Evolutionary conservation across 2,329 filamentous ascomycete genomes (phyloP).

Genomic region (Aspergillus flavus): DNA sequence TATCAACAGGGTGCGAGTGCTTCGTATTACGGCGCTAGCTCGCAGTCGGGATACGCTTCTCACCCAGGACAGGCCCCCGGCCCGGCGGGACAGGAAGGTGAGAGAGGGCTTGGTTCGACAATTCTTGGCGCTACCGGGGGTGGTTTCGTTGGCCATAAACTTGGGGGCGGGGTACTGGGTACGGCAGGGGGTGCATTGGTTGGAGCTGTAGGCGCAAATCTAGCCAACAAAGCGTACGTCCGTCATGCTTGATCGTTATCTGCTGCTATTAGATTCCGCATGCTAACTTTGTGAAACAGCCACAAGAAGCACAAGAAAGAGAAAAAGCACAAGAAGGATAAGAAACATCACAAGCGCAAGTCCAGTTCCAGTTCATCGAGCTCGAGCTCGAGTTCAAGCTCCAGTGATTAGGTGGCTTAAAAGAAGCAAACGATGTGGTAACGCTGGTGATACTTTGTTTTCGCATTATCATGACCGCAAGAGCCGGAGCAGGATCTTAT

Average conservation of each 20-base stretch:
- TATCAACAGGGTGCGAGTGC: slow-evolving; percentile 31
- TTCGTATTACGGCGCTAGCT: slow-evolving; percentile 33
- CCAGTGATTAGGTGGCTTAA: slow-evolving; percentile 10
- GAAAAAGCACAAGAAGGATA: slow-evolving; percentile 24
- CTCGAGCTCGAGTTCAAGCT: slow-evolving; percentile 22
- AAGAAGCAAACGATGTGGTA: neutral
- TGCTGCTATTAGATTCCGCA: slow-evolving; percentile 10
- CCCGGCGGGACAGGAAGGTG: slow-evolving; percentile 30
- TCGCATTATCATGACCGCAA: neutral
- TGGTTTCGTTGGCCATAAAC: slow-evolving; percentile 37
- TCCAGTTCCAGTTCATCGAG: slow-evolving; percentile 22
- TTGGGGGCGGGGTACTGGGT: slow-evolving; percentile 37
- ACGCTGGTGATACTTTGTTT: neutral
- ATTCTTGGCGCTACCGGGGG: slow-evolving; percentile 42
- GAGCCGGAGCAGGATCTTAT: neutral
- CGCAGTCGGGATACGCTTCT: slow-evolving; percentile 18
- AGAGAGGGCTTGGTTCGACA: slow-evolving; percentile 40
- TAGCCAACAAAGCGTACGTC: slow-evolving; percentile 33
- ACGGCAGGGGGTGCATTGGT: slow-evolving; percentile 37
- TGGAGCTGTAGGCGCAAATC: slow-evolving; percentile 37
- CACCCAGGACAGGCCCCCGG: slow-evolving; percentile 24
- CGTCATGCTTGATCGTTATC: neutral
- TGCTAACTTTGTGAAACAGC: slow-evolving; percentile 16
- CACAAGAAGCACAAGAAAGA: slow-evolving; percentile 30
- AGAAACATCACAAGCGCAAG: slow-evolving; percentile 13